Evolutionary conservation across 1,284 basidiomycete genomes (phyloP), one percentile per base, ranked within the genome.

Genomic region (Marasmius oreades): DNA sequence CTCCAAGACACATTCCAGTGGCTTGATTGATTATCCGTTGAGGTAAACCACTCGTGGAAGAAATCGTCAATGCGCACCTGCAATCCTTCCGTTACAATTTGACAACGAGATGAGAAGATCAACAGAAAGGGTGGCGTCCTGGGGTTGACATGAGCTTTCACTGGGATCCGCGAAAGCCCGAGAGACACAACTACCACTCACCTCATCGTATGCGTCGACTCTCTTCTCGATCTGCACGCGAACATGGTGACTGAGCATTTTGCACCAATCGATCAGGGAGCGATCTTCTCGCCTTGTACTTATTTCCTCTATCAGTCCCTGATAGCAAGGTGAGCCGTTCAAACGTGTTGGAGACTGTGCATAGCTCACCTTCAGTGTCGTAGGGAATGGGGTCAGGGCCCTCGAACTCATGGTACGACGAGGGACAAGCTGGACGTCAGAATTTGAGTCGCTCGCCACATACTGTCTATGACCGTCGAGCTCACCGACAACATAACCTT

Each of bases 61-160:
- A 23, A 42, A 28, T 18, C 48, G 10, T 18, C 36, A 7, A 51
- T 14, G 68, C 79, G 52, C 51, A 91, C 92, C 77, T 36, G 90
- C 92, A 62, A 97, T 90, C 44, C 92, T 84, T 3, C 94, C 94
- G 64, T 88, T 96, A 73, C 94, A 97, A 70, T 89, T 94, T 14
- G 79, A 77, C 57, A 90, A 75, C 0, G 86, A 86, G 43, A 67
- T 68, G 12, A 95, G 76, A 7, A 95, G 74, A 68, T 95, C 90
- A 48, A 95, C 73, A 0, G 90, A 72, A 20, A 93, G 77, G 0
- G 77, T 88, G 0, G 88, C 83, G 69, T 95, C 93, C 88, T 93
- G 60, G 1, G 55, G 18, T 48, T 12, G 28, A 42, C 34, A 24
- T 54, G 23, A 43, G 51, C 43, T 22, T 50, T 55, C 28, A 31